Evolutionary conservation across 768 basidiomycete species (phyloP).

Genomic region (Tulasnella sp.): DNA sequence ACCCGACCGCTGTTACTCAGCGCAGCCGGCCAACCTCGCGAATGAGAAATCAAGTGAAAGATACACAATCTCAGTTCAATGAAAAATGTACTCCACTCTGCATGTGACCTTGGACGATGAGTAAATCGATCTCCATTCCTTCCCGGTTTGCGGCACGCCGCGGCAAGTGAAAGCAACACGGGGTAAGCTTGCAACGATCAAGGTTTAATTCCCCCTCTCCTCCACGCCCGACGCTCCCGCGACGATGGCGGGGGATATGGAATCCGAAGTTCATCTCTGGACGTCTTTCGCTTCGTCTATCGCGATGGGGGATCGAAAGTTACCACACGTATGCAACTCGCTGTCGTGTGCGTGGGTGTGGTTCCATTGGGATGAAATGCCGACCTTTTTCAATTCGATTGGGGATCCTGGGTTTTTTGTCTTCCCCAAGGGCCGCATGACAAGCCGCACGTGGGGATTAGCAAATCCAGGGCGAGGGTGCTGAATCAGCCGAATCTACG

Average conservation of each 20-base stretch:
- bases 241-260: slow-evolving; percentile 13
- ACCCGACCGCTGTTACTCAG: slow-evolving; percentile 7
- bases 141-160: background rate
- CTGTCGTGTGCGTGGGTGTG: slow-evolving; percentile 6
- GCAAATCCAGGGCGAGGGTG: background rate
- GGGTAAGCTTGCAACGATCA: background rate
- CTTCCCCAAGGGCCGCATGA: background rate
- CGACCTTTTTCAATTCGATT: background rate
- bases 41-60: slow-evolving; percentile 4
- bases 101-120: background rate
- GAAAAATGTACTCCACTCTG: background rate
- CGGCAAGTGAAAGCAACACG: too few relatives aligned
- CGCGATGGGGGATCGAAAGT: slow-evolving; percentile 16
- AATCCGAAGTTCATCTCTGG: slow-evolving; percentile 2
- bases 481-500: background rate
- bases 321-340: background rate
- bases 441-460: background rate
- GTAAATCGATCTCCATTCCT: background rate
- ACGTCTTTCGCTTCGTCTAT: background rate
- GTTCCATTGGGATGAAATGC: background rate
- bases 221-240: slow-evolving; percentile 1
- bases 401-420: background rate
- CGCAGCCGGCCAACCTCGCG: background rate
- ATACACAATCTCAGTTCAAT: background rate
- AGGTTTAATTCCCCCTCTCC: background rate